Conservation (phyloP, 2,329 filamentous ascomycete species). For the Arthrobotrys sphaeroides region DNA sequence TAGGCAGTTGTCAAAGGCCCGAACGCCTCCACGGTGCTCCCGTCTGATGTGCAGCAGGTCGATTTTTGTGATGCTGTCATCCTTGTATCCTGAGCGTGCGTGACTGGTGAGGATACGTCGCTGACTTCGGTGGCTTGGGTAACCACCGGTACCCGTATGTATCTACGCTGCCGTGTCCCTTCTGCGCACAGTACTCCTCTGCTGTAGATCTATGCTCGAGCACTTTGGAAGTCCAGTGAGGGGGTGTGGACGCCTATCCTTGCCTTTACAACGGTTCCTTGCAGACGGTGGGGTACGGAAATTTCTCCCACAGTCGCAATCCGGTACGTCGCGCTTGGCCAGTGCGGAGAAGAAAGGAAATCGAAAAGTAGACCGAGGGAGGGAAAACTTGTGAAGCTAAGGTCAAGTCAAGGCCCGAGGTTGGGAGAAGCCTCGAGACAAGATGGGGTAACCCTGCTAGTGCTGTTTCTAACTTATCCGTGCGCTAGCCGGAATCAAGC, state of each 20-base stretch:
- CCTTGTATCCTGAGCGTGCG: not conserved
- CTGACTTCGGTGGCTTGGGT: slow-evolving; percentile 17
- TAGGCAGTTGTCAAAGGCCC: not conserved
- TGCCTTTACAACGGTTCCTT: slow-evolving; percentile 51
- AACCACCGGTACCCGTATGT: slow-evolving; percentile 35
- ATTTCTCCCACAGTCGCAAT: slow-evolving; percentile 51
- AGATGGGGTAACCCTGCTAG: slow-evolving; percentile 29
- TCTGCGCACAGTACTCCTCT: not conserved
- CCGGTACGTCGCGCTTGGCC: slow-evolving; percentile 42
- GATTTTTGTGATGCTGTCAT: slow-evolving; percentile 20
- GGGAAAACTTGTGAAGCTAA: slow-evolving; percentile 15
- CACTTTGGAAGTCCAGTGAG: slow-evolving; percentile 14
- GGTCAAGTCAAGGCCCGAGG: no score
- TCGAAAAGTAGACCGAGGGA: slow-evolving; percentile 21
- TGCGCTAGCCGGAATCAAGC: slow-evolving; percentile 37
- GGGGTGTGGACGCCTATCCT: slow-evolving; percentile 43
- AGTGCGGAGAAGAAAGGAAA: slow-evolving; percentile 44
- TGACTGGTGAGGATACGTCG: not conserved
- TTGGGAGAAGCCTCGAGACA: slow-evolving; percentile 3
- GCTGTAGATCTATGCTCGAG: slow-evolving; percentile 20
- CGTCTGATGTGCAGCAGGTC: slow-evolving; percentile 20
- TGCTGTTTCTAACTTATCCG: slow-evolving; percentile 47
- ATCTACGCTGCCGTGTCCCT: slow-evolving; percentile 14
- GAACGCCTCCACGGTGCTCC: slow-evolving; percentile 12
- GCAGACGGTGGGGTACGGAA: slow-evolving; percentile 52